Base-by-base conservation (phyloP, 2,329 filamentous ascomycete species). In the Ophiosphaerella narmari region DNA sequence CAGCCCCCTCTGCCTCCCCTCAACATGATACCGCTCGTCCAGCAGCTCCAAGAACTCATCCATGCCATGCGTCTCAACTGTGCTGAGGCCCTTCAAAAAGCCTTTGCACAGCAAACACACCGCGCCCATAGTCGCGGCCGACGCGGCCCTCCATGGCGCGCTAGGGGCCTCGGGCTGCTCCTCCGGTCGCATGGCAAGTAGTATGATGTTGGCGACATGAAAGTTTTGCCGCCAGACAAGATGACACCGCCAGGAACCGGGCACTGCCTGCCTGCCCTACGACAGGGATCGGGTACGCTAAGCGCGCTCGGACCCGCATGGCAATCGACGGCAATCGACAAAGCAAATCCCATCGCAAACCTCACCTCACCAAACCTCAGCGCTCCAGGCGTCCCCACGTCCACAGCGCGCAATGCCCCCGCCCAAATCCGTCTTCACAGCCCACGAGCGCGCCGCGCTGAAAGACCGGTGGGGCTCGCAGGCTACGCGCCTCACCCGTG, bases 401-500 rank as follows among this genome's bases (percentile, higher is more conserved):
- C 18, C 18, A 21, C 18, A 29, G 26, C 11, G 11, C 40, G 46
- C 24, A 13, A 68, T 69, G 63, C 63, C 66, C 40, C 66, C 66
- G 2, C 66, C 66, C 14, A 66, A 65, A 45, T 59, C 65, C 29
- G 91, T 97, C 75, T 97, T 97, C 80, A 97, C 94, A 31, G 87
- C 91, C 21, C 86, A 97, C 76, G 94, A 97, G 77, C 87, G 94
- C 60, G 83, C 84, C 43, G 83, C 93, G 42, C 88, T 96, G 52
- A 90, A 91, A 66, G 83, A 84, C 14, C 85, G 86, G 61, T 97
- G 94, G 91, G 86, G 87, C 61, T 85, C 87, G 7, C 89, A 87
- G 59, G 86, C 88, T 43, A 91, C 91, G n/a, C 89, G 91, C 44
- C 85, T 97, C 31, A 86, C 84, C 18, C 88, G 93, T 67, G 94